Evolutionary conservation across 2,329 filamentous ascomycete species (phyloP).

Genomic region (Boeremia lycopersici): DNA sequence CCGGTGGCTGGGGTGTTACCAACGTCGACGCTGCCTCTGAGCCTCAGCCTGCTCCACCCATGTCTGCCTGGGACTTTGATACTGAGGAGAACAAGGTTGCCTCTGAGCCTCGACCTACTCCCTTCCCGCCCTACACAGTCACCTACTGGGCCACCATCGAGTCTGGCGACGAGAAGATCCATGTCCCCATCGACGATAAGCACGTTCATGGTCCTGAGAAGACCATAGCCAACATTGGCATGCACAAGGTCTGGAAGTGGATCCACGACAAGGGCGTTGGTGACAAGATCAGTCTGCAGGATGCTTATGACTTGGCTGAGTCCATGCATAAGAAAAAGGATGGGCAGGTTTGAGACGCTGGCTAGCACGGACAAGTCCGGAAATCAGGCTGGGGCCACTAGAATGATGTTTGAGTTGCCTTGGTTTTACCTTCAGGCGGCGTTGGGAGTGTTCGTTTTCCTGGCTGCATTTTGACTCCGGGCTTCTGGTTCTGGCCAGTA

Average conservation of each 20-base stretch:
- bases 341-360: not conserved
- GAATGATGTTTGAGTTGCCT: too few relatives aligned
- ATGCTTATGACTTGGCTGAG: slow-evolving; percentile 31
- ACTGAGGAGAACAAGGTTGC: too few relatives aligned
- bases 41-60: not conserved
- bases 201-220: slow-evolving; percentile 30
- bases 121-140: slow-evolving; percentile 12
- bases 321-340: slow-evolving; percentile 11
- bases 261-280: slow-evolving; percentile 26
- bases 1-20: not conserved
- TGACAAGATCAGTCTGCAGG: slow-evolving; percentile 25
- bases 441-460: not conserved
- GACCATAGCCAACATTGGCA: slow-evolving; percentile 12
- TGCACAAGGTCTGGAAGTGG: slow-evolving; percentile 38
- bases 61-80: too few relatives aligned
- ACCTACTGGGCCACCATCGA: slow-evolving; percentile 31
- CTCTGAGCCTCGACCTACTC: not conserved
- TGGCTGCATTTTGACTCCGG: not conserved
- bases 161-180: slow-evolving; percentile 12
- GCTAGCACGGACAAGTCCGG: not conserved
- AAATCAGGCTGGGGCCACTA: not conserved
- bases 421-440: not conserved
- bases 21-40: not conserved
- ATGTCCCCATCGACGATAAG: slow-evolving; percentile 25
- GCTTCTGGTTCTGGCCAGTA: not conserved